These are phyloP conservation scores for Termitomyces sp. DNA, from an alignment of 768 basidiomycete species.

Conservation along the genomic window DNA sequence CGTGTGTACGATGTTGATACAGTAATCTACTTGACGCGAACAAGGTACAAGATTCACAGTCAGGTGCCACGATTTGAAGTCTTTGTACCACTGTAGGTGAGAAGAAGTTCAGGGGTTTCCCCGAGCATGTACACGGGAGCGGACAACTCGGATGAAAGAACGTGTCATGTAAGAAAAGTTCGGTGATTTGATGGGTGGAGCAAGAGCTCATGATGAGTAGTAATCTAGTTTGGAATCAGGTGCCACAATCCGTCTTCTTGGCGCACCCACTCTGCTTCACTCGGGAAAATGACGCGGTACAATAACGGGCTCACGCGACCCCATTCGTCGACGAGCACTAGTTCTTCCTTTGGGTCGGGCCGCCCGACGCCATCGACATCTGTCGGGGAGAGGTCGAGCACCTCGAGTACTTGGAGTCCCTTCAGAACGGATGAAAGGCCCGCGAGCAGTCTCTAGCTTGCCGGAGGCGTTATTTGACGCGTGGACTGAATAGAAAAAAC, in stretches of 20 bases:
- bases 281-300: constrained; percentile 50
- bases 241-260: constrained; percentile 29
- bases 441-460: constrained; percentile 46
- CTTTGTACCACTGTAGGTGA: neutral
- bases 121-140: too few relatives aligned
- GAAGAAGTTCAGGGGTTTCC: neutral
- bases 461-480: neutral
- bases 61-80: neutral
- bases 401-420: constrained; percentile 41
- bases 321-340: constrained; percentile 49
- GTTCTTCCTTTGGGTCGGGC: constrained; percentile 42
- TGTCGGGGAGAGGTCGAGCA: constrained; percentile 60
- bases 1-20: neutral
- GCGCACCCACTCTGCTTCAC: constrained; percentile 45
- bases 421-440: constrained; percentile 54
- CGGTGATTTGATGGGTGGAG: neutral
- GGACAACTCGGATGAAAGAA: neutral
- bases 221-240: constrained; percentile 10
- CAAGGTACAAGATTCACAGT: neutral
- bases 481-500: constrained; percentile 1
- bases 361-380: constrained; percentile 40
- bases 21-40: neutral
- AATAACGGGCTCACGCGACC: constrained; percentile 47
- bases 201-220: neutral
- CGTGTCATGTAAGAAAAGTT: neutral